These are phyloP conservation scores for Ettlia oleoabundans DNA, from an alignment of 139 green algal genomes.

Conservation along the genomic window DNA sequence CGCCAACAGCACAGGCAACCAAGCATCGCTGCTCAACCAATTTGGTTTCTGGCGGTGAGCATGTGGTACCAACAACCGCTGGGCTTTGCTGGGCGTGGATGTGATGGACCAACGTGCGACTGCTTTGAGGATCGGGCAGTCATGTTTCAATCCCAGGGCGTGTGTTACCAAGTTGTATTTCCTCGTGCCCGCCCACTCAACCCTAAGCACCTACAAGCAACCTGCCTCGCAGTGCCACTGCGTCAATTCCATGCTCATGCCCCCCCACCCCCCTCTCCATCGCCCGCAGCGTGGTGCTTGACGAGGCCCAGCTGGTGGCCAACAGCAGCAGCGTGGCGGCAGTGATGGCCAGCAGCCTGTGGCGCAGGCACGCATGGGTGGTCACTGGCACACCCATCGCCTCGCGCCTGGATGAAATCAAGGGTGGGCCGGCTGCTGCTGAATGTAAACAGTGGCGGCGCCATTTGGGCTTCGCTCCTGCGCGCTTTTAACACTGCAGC, in stretches of 20 bases:
- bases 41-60: constrained; percentile 66
- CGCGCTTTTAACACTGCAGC: too few species aligned
- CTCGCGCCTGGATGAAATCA: constrained; percentile 46
- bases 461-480: too few species aligned
- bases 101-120: too few species aligned
- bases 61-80: neutral
- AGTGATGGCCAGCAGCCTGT: constrained; percentile 56
- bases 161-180: too few species aligned
- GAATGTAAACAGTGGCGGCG: too few species aligned
- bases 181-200: too few species aligned
- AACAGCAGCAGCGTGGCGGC: constrained; percentile 58
- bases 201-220: too few species aligned
- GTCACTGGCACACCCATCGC: constrained; percentile 63
- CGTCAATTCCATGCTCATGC: too few species aligned
- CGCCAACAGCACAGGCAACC: neutral
- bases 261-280: too few species aligned
- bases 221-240: too few species aligned
- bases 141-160: too few species aligned
- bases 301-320: constrained; percentile 75
- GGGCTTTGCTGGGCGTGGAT: neutral
- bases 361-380: constrained; percentile 67
- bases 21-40: constrained; percentile 44
- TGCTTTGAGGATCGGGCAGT: too few species aligned
- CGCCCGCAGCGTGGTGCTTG: constrained; percentile 62
- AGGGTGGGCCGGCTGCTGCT: constrained; percentile 40